These are phyloP conservation scores for Solanum paucissectum DNA, from an alignment of 257 asterid species.

Conservation along the genomic window DNA sequence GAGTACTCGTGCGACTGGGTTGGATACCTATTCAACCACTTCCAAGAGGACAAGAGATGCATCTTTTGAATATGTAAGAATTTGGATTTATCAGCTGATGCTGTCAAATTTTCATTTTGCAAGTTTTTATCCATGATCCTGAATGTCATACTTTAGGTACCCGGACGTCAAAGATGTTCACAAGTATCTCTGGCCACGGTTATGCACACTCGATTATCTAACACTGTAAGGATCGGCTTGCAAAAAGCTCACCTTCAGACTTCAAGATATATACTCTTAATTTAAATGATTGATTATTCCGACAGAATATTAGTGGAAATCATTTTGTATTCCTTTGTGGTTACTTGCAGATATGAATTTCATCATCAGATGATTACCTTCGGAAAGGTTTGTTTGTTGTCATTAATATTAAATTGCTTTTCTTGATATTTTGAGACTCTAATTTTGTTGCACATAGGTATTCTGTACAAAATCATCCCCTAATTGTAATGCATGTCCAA, in stretches of 20 bases:
- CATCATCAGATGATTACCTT: conserved; percentile 44
- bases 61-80: conserved; percentile 33
- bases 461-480: conserved; percentile 78
- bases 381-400: conserved; percentile 37
- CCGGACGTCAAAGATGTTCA: conserved; percentile 36
- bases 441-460: conserved; percentile 29
- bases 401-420: neutral
- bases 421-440: neutral
- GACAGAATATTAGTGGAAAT: neutral
- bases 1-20: conserved; percentile 44
- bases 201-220: neutral
- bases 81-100: neutral
- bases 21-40: conserved; percentile 57
- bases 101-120: neutral
- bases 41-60: conserved; percentile 29
- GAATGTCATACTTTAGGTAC: conserved; percentile 20
- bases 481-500: conserved; percentile 81
- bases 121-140: neutral
- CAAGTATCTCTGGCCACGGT: conserved; percentile 43
- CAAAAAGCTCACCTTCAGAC: neutral
- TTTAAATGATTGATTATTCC: neutral
- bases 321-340: neutral
- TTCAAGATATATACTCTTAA: neutral
- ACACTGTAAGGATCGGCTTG: conserved; percentile 18
- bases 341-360: conserved; percentile 29